Conservation (phyloP, 108 stramenopile species). For the Nitzschia palea region DNA sequence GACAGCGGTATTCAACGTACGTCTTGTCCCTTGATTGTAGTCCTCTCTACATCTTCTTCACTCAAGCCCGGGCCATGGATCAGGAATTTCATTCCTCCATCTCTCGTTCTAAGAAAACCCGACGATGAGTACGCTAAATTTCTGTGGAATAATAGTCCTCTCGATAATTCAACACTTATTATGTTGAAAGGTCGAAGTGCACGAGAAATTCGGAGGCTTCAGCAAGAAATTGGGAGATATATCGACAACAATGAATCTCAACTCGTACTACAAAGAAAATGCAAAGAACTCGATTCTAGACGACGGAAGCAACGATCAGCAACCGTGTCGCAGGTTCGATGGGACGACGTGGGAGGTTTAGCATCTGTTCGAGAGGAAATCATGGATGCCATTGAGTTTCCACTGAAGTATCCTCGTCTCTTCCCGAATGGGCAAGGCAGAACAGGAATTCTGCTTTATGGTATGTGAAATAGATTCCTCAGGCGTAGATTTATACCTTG, state of each 20-base stretch:
- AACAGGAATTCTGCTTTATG: constrained; percentile 91
- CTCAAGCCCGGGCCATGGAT: constrained; percentile 62
- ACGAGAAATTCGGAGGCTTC: constrained; percentile 33
- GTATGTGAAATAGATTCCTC: constrained; percentile 19
- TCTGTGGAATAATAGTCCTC: constrained; percentile 44
- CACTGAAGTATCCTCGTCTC: constrained; percentile 92
- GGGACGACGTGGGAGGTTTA: constrained; percentile 97
- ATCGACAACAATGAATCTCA: neutral
- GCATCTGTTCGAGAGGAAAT: constrained; percentile 94
- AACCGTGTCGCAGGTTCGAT: constrained; percentile 69
- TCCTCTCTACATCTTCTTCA: constrained; percentile 50
- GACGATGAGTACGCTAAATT: constrained; percentile 53
- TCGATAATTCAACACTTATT: neutral
- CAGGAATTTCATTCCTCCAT: constrained; percentile 45
- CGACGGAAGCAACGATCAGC: constrained; percentile 14
- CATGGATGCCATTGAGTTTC: constrained; percentile 97
- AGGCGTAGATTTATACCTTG: no score
- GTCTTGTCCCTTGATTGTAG: constrained; percentile 49
- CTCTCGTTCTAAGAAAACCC: constrained; percentile 49
- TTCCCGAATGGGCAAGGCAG: constrained; percentile 76
- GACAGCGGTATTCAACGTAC: constrained; percentile 7
- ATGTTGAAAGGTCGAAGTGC: constrained; percentile 35
- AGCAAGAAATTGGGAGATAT: neutral
- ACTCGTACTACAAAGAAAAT: constrained; percentile 29
- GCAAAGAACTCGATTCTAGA: constrained; percentile 30